These are phyloP conservation scores for Diutina mesorugosa DNA, from an alignment of 1,139 yeast species.

Conservation along the genomic window DNA sequence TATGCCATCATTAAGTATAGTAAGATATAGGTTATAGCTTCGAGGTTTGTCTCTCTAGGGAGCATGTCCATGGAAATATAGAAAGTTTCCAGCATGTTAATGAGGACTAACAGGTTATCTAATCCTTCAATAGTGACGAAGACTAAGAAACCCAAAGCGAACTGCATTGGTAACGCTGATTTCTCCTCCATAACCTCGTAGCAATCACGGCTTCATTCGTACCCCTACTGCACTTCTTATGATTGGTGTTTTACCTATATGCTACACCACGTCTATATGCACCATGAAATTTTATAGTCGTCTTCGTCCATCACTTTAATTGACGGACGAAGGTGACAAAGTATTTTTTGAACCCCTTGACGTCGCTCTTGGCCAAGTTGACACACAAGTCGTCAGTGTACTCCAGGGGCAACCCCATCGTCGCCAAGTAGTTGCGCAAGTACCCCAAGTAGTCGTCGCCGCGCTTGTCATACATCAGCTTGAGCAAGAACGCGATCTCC, in stretches of 20 bases:
- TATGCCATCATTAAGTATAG: no score
- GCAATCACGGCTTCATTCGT: no score
- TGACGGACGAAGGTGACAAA: constrained; percentile 44
- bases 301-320: constrained; percentile 12
- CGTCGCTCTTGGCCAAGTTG: constrained; percentile 38
- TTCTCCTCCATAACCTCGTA: no score
- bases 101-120: no score
- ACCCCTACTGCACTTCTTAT: no score
- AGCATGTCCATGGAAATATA: no score
- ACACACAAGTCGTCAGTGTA: constrained; percentile 45
- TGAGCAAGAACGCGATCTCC: constrained; percentile 64
- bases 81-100: no score
- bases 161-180: no score
- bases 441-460: constrained; percentile 35
- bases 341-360: constrained; percentile 52
- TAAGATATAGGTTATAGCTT: no score
- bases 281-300: background rate
- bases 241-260: background rate
- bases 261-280: background rate
- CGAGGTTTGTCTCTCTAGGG: no score
- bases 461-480: constrained; percentile 24
- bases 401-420: constrained; percentile 47
- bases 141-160: no score
- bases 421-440: constrained; percentile 41
- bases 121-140: no score